Conservation (phyloP, 495 filamentous ascomycete species). For the Viridothelium virens region DNA sequence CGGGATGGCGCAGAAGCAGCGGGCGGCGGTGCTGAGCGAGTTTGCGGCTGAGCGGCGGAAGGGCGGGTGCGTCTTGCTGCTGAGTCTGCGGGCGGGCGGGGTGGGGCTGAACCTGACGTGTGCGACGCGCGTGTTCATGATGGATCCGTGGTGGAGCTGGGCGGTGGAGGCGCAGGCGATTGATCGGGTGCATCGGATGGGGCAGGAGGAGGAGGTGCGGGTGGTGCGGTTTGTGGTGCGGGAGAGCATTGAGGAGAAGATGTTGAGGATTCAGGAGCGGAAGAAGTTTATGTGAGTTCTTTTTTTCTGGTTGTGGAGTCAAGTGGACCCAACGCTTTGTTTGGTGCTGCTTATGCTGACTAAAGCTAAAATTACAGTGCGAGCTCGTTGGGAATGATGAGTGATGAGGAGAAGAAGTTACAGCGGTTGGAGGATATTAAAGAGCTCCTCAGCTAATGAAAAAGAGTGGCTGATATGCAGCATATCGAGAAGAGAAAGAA, state of each 20-base stretch:
- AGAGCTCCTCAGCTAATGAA: slow-evolving; percentile 66
- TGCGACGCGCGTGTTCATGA: slow-evolving; percentile 87
- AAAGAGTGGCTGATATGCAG: neutral
- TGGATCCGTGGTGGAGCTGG: slow-evolving; percentile 99
- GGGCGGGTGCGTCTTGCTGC: slow-evolving; percentile 54
- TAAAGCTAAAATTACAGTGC: slow-evolving; percentile 50
- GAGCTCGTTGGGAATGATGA: slow-evolving; percentile 85
- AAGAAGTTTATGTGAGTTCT: slow-evolving; percentile 84
- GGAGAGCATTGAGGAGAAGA: slow-evolving; percentile 87
- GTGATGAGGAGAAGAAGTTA: slow-evolving; percentile 82
- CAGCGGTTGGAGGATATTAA: slow-evolving; percentile 91
- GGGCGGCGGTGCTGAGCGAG: slow-evolving; percentile 58
- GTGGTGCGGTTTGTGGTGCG: slow-evolving; percentile 82
- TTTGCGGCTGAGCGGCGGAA: slow-evolving; percentile 11
- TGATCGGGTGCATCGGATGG: slow-evolving; percentile 98
- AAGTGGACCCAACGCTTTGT: neutral
- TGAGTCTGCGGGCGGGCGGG: slow-evolving; percentile 84
- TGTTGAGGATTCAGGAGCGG: slow-evolving; percentile 86
- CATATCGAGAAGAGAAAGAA: neutral
- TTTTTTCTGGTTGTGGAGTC: too few relatives aligned
- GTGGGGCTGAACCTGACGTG: slow-evolving; percentile 89
- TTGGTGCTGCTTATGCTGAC: slow-evolving; percentile 7
- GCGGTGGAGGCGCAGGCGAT: slow-evolving; percentile 96
- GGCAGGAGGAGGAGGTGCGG: slow-evolving; percentile 76
- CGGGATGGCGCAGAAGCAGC: slow-evolving; percentile 75